Conservation (phyloP, 2,329 filamentous ascomycete species). For the Cladophialophora bantiana region DNA sequence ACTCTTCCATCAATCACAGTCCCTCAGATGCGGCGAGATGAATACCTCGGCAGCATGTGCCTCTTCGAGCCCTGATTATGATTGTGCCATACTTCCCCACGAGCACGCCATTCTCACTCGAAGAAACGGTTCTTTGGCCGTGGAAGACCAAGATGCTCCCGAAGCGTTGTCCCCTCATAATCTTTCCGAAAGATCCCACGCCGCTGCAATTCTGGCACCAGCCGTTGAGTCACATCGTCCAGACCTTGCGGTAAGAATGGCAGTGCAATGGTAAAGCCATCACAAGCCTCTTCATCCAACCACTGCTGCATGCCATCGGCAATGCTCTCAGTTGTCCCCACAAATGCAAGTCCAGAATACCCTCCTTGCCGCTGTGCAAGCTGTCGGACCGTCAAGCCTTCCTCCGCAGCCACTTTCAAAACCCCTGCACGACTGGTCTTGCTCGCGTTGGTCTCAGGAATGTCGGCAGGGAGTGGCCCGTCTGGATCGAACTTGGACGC, state of each 20-base stretch:
- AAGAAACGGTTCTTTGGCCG: constrained; percentile 55
- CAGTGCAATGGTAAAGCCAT: constrained; percentile 61
- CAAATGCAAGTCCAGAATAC: constrained; percentile 59
- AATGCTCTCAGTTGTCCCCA: constrained; percentile 58
- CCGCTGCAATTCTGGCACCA: constrained; percentile 61
- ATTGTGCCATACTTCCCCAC: background rate
- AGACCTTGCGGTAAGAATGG: constrained; percentile 61
- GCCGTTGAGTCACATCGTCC: constrained; percentile 55
- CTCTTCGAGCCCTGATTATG: background rate
- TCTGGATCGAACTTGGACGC: constrained; percentile 59
- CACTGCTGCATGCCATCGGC: constrained; percentile 59
- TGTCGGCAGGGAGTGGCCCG: constrained; percentile 55
- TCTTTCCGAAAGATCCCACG: constrained; percentile 61
- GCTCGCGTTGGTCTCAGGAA: constrained; percentile 63
- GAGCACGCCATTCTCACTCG: constrained; percentile 10
- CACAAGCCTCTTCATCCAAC: constrained; percentile 57
- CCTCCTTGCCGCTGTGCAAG: constrained; percentile 60
- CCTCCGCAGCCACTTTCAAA: constrained; percentile 54
- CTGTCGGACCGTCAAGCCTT: constrained; percentile 59
- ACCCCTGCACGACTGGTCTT: constrained; percentile 57
- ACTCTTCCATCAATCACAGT: constrained; percentile 1
- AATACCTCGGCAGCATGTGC: background rate
- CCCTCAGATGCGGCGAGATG: constrained; percentile 1
- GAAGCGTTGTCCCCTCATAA: constrained; percentile 60
- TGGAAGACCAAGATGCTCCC: constrained; percentile 62